Conservation (phyloP, 2,329 filamentous ascomycete genomes). For the Exophiala lecanii-corni region DNA sequence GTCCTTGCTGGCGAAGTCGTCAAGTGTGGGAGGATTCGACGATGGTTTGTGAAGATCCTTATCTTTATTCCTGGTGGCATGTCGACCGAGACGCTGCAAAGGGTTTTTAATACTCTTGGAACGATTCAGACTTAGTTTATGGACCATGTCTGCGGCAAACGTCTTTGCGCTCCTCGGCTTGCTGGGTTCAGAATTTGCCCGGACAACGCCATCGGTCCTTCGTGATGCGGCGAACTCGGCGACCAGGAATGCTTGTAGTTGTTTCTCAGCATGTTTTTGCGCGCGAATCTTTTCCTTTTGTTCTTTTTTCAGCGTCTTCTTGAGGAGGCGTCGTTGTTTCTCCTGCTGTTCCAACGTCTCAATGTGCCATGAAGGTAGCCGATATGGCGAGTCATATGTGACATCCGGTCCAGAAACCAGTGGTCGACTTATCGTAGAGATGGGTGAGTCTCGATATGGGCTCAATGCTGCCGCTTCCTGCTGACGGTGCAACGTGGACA, state of each 20-base stretch:
- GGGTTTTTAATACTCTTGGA: slow-evolving; percentile 2
- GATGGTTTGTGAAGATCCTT: neutral
- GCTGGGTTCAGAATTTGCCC: slow-evolving; percentile 10
- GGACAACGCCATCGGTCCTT: slow-evolving; percentile 6
- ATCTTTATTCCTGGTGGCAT: neutral
- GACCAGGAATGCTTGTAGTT: slow-evolving; percentile 9
- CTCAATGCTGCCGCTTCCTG: slow-evolving; percentile 18
- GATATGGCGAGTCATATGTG: slow-evolving; percentile 15
- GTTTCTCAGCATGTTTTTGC: slow-evolving; percentile 16
- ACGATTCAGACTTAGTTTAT: slow-evolving; percentile 15
- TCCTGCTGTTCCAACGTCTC: slow-evolving; percentile 18
- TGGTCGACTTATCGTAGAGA: slow-evolving; percentile 17
- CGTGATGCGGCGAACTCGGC: slow-evolving; percentile 12
- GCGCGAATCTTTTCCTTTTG: slow-evolving; percentile 12
- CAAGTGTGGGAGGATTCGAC: slow-evolving; percentile 17
- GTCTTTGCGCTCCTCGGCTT: slow-evolving; percentile 15
- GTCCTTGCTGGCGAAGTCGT: slow-evolving; percentile 22
- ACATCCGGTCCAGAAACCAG: slow-evolving; percentile 4
- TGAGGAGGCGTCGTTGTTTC: slow-evolving; percentile 18
- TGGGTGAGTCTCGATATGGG: slow-evolving; percentile 19
- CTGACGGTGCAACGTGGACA: slow-evolving; percentile 20
- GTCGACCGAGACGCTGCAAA: slow-evolving; percentile 13
- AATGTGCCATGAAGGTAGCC: slow-evolving; percentile 9
- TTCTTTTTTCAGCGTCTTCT: slow-evolving; percentile 19
- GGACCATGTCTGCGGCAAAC: slow-evolving; percentile 21